Evolutionary conservation across 306 rosid species (phyloP).

Genomic region (Fragaria iinumae): DNA sequence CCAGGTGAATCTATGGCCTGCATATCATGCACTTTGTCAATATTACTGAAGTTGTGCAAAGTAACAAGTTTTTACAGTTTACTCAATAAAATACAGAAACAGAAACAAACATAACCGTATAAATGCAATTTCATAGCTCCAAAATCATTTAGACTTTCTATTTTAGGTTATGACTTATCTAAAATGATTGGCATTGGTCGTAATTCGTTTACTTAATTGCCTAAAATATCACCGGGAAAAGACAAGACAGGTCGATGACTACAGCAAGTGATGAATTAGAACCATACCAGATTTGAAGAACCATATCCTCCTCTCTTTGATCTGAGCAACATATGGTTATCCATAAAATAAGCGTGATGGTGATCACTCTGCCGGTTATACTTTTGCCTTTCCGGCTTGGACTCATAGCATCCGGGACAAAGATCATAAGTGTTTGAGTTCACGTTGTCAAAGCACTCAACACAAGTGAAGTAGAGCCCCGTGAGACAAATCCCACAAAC

Average conservation of each 20-base stretch:
- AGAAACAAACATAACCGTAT: background rate
- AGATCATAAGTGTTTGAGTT: slow-evolving; percentile 18
- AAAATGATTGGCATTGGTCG: too few relatives aligned
- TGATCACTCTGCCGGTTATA: slow-evolving; percentile 11
- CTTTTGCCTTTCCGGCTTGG: background rate
- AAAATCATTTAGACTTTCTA: background rate
- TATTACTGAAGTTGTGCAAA: background rate
- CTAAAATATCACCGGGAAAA: background rate
- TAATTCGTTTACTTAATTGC: too few relatives aligned
- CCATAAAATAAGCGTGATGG: slow-evolving; percentile 24
- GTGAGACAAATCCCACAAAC: slow-evolving; percentile 8
- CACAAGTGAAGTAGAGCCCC: slow-evolving; percentile 30
- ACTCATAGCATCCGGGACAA: slow-evolving; percentile 15
- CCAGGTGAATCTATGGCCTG: slow-evolving; percentile 1
- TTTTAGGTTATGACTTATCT: too few relatives aligned
- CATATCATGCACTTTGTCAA: background rate
- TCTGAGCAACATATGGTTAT: slow-evolving; percentile 24
- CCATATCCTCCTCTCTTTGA: slow-evolving; percentile 6
- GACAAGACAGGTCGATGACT: background rate
- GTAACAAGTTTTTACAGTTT: background rate
- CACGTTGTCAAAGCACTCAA: slow-evolving; percentile 24
- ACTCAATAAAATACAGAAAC: background rate
- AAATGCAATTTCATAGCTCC: background rate
- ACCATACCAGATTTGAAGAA: background rate
- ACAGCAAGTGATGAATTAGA: too few relatives aligned